phyloP scores from a whole-genome alignment of 192 early-diverging fungal genomes.

The Coemansia sp. region DNA sequence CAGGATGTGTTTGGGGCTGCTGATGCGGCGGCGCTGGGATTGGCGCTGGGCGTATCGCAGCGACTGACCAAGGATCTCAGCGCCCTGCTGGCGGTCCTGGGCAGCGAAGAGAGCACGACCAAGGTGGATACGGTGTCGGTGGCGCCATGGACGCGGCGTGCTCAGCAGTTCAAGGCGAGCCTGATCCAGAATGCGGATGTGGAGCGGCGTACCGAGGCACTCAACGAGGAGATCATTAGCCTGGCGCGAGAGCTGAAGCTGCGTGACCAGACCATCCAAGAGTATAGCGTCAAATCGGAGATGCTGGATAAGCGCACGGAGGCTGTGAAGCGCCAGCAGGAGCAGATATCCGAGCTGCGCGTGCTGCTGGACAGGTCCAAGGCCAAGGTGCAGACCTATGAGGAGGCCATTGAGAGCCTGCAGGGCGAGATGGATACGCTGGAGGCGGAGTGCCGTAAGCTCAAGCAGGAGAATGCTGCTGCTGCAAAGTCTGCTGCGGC shows the following conservation, averaged over 20 bases:
- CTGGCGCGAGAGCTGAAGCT: slow-evolving; percentile 71
- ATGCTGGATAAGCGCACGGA: slow-evolving; percentile 78
- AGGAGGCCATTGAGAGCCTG: slow-evolving; percentile 63
- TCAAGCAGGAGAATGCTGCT: slow-evolving; percentile 42
- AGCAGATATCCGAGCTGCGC: slow-evolving; percentile 57
- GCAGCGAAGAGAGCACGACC: background rate
- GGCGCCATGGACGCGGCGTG: slow-evolving; percentile 75
- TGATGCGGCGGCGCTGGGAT: slow-evolving; percentile 11
- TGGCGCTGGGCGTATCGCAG: slow-evolving; percentile 15
- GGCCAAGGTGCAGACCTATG: slow-evolving; percentile 62
- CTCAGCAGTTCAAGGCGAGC: slow-evolving; percentile 72
- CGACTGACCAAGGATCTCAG: slow-evolving; percentile 16
- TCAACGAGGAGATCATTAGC: slow-evolving; percentile 72
- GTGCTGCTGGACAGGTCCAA: slow-evolving; percentile 51
- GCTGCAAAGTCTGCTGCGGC: slow-evolving; percentile 23
- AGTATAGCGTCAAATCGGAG: slow-evolving; percentile 67
- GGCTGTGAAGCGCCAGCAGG: slow-evolving; percentile 59
- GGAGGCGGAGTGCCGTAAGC: slow-evolving; percentile 58
- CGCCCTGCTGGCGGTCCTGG: slow-evolving; percentile 8
- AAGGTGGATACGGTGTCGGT: slow-evolving; percentile 14
- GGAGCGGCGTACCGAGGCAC: slow-evolving; percentile 66
- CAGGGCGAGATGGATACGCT: slow-evolving; percentile 64
- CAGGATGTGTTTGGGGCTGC: slow-evolving; percentile 30
- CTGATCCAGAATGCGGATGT: slow-evolving; percentile 77
- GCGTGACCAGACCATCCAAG: slow-evolving; percentile 79